Base-by-base conservation (phyloP, 441 rosid species). In the Manihot esculenta region DNA sequence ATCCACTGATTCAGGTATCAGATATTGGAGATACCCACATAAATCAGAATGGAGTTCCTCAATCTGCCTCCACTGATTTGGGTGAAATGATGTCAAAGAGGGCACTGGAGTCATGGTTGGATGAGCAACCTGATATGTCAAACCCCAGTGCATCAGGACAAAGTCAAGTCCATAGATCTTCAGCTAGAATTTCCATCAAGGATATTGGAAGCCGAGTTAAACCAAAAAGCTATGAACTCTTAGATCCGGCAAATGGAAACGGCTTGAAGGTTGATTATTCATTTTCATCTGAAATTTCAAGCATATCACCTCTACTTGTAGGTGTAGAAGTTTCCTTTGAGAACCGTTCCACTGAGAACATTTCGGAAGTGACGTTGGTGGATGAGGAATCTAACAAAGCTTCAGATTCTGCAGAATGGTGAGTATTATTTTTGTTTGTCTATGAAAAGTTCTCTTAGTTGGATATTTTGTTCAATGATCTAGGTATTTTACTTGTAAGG, bases 61-160 rank as follows among this genome's bases (percentile, higher is more conserved):
- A 75, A 67, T 71, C 82, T 66, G 76, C 74, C 57, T 70, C 75
- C 68, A 74, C 63, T 73, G 87, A 83, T 75, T 63, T 82, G 67
- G 95, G 78, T 56, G 94, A 87, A 74, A 72, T 93, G 76, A 87
- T 92, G 84, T 86, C 91, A 38, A 85, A 82, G 26, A 82, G 75
- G 69, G 80, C 89, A 61, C 84, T 92, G 58, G 99, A 94, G 72
- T 80, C 94, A 74, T 94, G 99, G 99, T 81, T 94, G 84, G 96
- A 82, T 70, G 92, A 92, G 74, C 90, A 86, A 71, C 88, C 94
- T 83, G 83, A 76, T 79, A 79, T 87, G 69, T 80, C 87, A 79
- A 84, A 76, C 63, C 79, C 72, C 27, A 78, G 81, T 66, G 70
- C 75, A 51, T 83, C 85, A 44, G 81, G 81, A 58, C 80, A 71